A percentile compares a stretch with the other conserved stretches of the same genome.
Evolutionary conservation across 495 filamentous ascomycete genomes (phyloP).

Genomic region (Daldinia vernicosa): DNA sequence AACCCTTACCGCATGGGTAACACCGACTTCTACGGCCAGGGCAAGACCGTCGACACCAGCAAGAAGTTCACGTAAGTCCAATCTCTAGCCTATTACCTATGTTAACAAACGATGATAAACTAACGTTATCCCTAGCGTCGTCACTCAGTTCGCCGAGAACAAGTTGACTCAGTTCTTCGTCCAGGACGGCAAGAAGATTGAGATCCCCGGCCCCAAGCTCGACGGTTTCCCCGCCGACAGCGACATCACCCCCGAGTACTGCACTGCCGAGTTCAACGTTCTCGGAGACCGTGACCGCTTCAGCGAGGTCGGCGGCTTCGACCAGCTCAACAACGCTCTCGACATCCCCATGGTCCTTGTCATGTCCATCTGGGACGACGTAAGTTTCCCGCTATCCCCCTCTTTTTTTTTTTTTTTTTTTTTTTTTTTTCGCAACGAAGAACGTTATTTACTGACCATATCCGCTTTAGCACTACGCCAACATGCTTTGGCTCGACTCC

Average conservation of each 20-base stretch:
- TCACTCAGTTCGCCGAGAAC: slow-evolving; percentile 72
- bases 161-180: slow-evolving; percentile 79
- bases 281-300: slow-evolving; percentile 72
- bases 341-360: slow-evolving; percentile 74
- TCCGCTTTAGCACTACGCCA: slow-evolving; percentile 60
- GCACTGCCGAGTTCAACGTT: slow-evolving; percentile 64
- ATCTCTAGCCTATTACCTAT: background rate
- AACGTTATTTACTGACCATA: slow-evolving; percentile 6
- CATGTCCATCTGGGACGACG: slow-evolving; percentile 81
- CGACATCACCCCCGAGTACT: slow-evolving; percentile 69
- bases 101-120: background rate
- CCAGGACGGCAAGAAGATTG: slow-evolving; percentile 71
- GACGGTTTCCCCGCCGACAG: slow-evolving; percentile 62
- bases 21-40: slow-evolving; percentile 68
- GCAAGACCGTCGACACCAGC: slow-evolving; percentile 69
- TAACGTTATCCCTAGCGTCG: slow-evolving; percentile 61
- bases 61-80: slow-evolving; percentile 65
- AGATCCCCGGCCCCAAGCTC: slow-evolving; percentile 61
- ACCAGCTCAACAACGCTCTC: slow-evolving; percentile 65
- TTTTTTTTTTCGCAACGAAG: background rate
- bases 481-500: slow-evolving; percentile 89
- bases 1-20: slow-evolving; percentile 76
- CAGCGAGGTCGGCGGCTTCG: slow-evolving; percentile 66
- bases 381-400: slow-evolving; percentile 31
- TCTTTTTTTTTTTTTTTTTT: too few relatives aligned